phyloP scores from a whole-genome alignment of 441 rosid genomes.

The Codiaeum variegatum region DNA sequence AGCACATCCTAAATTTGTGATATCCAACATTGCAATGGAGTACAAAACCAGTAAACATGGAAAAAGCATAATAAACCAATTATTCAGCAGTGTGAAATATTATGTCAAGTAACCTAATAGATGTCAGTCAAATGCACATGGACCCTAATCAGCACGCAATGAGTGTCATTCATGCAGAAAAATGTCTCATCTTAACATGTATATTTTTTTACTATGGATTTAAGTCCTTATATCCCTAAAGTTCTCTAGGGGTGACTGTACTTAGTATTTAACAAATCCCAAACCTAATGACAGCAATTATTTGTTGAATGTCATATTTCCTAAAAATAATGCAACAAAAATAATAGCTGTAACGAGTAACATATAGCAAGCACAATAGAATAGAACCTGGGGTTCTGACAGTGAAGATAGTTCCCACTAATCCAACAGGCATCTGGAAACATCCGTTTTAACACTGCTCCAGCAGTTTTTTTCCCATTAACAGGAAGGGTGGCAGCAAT shows the following conservation, averaged over 20 bases:
- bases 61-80: neutral
- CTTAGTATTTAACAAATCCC: neutral
- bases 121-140: constrained; percentile 6
- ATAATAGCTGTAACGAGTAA: neutral
- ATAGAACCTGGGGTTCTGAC: constrained; percentile 80
- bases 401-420: constrained; percentile 87
- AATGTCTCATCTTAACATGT: neutral
- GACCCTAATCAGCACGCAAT: neutral
- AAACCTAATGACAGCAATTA: neutral
- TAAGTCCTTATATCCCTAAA: neutral
- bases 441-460: constrained; percentile 75
- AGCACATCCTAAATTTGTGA: neutral
- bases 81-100: constrained; percentile 1
- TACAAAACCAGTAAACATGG: neutral
- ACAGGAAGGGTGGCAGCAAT: constrained; percentile 93
- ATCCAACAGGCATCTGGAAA: constrained; percentile 88
- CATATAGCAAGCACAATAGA: constrained; percentile 8
- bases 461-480: constrained; percentile 92
- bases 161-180: neutral
- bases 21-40: neutral
- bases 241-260: neutral
- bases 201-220: neutral
- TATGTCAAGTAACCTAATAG: neutral
- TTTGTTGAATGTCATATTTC: neutral
- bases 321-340: neutral